phyloP scores from a whole-genome alignment of 768 basidiomycete genomes.

The Suillus brevipes region DNA sequence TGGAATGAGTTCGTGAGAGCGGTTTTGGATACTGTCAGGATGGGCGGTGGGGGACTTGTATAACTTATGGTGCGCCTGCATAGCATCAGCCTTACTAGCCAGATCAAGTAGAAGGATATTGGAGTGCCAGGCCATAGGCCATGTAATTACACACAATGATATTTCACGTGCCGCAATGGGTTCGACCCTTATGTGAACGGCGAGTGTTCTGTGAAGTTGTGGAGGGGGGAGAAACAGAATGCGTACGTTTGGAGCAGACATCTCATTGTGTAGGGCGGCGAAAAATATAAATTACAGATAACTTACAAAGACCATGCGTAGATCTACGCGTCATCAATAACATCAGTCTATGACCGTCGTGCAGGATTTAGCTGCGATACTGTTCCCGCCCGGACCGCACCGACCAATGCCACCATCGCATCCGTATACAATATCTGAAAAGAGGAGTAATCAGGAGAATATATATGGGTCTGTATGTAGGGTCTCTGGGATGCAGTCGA shows the following conservation, averaged over 20 bases:
- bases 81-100: not conserved
- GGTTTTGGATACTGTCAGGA: conserved; percentile 65
- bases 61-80: conserved; percentile 27
- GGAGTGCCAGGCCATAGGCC: not conserved
- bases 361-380: too few relatives aligned
- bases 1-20: conserved; percentile 55
- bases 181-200: not conserved
- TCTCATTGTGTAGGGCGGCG: not conserved
- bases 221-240: not conserved
- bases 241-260: not conserved
- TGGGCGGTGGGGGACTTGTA: conserved; percentile 77
- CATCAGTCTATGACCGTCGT: too few relatives aligned
- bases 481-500: too few relatives aligned
- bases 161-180: not conserved
- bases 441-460: too few relatives aligned
- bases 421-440: too few relatives aligned
- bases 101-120: not conserved
- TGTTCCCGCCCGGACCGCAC: too few relatives aligned
- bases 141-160: not conserved
- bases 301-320: too few relatives aligned
- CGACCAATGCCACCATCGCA: too few relatives aligned
- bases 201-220: not conserved
- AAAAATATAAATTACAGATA: too few relatives aligned
- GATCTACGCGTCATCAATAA: too few relatives aligned
- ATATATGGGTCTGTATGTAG: too few relatives aligned